Base-by-base conservation (phyloP, 768 basidiomycete genomes). In the Mycena crocata region DNA sequence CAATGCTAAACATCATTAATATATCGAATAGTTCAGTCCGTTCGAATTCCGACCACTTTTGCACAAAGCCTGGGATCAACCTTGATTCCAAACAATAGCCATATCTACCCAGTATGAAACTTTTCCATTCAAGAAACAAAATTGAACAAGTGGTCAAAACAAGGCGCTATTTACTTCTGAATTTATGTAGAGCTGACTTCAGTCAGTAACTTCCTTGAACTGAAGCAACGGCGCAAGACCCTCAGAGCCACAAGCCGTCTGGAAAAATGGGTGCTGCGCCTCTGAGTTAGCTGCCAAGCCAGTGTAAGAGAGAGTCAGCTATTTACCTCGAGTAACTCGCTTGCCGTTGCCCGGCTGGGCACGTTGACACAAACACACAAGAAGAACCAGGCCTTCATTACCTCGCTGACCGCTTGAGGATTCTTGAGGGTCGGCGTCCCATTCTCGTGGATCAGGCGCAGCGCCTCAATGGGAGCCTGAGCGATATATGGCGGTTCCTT, bases 381-480 rank as follows among this genome's bases (percentile, higher is more conserved):
- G 57, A 95, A 95, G 73, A 99, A 81, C 83, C 98, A 99, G 72
- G 89, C 89, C 83, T 98, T 99, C 61, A 99, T 84, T 78, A 98
- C 96, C 73, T 88, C 85, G 74, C 94, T 96, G 56, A 99, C 84
- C 49, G 88, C 87, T 78, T 99, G 96, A 0, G 98, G 96, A 73
- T 93, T 93, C 87, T 98, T 98, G 75, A 99, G 76, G 63, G 97
- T 98, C 57, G 98, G 97, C n/a, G 96, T 98, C 14, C 97, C 98
- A 74, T 98, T 98, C 42, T 96, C 98, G 37, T 96, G 97, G 72
- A 98, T 97, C 66, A 98, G 81, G 79, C 97, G 95, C 45, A 98
- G 81, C n/a, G 95, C 96, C 81, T 96, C 94, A 63, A 96, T 82
- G 0, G 95, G 95, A 72, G 97, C 95, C 75, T 97, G 94, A 70